Base-by-base conservation (phyloP, 2,329 filamentous ascomycete genomes). In the Chaetomium sp. region DNA sequence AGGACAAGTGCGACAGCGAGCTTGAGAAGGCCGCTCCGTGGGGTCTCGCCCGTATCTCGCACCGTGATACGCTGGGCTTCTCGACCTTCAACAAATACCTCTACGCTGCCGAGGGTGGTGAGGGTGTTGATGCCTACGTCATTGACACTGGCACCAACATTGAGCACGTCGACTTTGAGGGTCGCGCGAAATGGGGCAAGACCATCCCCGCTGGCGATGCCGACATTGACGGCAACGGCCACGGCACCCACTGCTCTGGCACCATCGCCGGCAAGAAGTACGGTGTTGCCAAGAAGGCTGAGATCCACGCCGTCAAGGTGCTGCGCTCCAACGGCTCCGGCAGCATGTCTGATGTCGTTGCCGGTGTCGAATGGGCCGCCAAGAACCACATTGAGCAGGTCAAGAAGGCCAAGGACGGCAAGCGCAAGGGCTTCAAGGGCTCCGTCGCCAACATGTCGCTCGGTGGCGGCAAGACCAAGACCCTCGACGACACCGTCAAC, bases 361-460 rank as follows among this genome's bases (percentile, higher is more conserved):
- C 96, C 84, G 95, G 95, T 78, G 95, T 99, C 69, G 94, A 99
- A 82, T 98, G 87, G 82, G 95, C 95, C 74, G 93, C 92, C 71
- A 86, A 88, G 75, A 81, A 87, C 72, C 96, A 99, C 81, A 74
- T 85, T 58, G 86, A 91, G 77, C 87, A 93, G 77, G 87, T 90
- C 72, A 86, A 90, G 78, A 82, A 82, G 67, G 91, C 91, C 74
- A 96, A 96, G 89, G 84, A 86, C 63, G 92, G 92, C 74, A 93
- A 96, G 84, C 88, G 88, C 80, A 91, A 98, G 90, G 91, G 90
- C 78, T 98, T 97, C 90, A 98, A 98, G 90, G 95, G 95, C 77
- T 97, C 92, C 70, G 90, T 94, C 76, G 95, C 96, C 83, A 99
- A 99, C 88, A 99, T 99, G 95, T 96, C 91, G 76, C 90, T 99